A percentile compares a stretch with the other conserved stretches of the same genome.
phyloP scores from a whole-genome alignment of 2,329 filamentous ascomycete species.

The Colletotrichum falcatum region DNA sequence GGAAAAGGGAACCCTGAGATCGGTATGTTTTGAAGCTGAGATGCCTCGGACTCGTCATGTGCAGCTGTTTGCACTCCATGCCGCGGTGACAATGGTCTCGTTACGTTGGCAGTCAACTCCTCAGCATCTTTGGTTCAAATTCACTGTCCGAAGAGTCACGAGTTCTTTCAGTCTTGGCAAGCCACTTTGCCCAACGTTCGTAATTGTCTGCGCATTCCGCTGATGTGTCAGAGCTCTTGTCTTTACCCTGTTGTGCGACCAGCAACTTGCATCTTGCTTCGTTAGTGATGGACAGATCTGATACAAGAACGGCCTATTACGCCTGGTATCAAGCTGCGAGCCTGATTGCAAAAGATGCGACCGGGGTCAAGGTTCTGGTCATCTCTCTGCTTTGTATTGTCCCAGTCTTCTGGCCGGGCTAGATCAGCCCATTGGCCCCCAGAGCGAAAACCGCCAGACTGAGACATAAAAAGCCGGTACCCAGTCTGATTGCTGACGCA shows the following conservation, averaged over 20 bases:
- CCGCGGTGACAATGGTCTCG: not conserved
- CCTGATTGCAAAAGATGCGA: slow-evolving; percentile 47
- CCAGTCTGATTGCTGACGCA: slow-evolving; percentile 41
- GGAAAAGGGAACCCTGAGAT: not conserved
- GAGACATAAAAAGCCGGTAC: slow-evolving; percentile 46
- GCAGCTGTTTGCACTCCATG: not conserved
- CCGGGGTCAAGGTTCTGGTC: slow-evolving; percentile 46
- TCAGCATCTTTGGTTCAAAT: not conserved
- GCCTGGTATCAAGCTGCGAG: slow-evolving; percentile 48
- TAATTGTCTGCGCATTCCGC: slow-evolving; percentile 25
- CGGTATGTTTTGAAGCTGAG: slow-evolving; percentile 19
- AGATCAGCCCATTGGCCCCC: slow-evolving; percentile 52
- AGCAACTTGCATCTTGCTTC: slow-evolving; percentile 43
- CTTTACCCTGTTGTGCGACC: not conserved
- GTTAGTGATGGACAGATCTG: slow-evolving; percentile 46
- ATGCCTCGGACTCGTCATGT: slow-evolving; percentile 21
- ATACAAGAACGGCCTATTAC: slow-evolving; percentile 50
- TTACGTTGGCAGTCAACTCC: not conserved
- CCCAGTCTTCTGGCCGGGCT: slow-evolving; percentile 44
- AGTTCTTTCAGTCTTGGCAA: slow-evolving; percentile 22
- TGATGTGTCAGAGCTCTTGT: not conserved
- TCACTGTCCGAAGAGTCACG: not conserved
- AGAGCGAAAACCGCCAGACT: slow-evolving; percentile 47
- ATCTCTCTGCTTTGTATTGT: not conserved
- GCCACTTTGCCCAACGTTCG: slow-evolving; percentile 44